Percentiles rank a stretch among this genome's conserved stretches.
Conservation (phyloP, 2,329 filamentous ascomycete genomes). For the Sporothrix pseudoabietina region DNA sequence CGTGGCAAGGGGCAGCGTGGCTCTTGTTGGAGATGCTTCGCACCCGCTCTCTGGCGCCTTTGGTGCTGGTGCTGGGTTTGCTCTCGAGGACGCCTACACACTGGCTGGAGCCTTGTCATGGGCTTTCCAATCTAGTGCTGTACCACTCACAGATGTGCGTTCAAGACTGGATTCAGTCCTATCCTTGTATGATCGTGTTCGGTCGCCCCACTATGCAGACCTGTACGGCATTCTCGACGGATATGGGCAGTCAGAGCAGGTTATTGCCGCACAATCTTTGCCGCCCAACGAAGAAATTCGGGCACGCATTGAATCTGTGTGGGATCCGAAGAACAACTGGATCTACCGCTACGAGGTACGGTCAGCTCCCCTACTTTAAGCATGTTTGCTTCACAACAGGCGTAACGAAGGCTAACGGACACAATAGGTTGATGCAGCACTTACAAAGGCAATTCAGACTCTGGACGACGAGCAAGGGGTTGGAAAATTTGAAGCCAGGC, state of each 20-base stretch:
- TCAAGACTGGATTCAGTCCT: not conserved
- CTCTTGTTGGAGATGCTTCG: constrained; percentile 57
- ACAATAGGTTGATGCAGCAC: not conserved
- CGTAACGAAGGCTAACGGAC: not conserved
- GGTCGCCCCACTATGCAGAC: constrained; percentile 26
- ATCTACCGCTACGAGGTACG: constrained; percentile 30
- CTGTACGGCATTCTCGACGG: constrained; percentile 26
- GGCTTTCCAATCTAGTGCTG: not conserved
- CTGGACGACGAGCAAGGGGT: not conserved
- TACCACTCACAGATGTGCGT: not conserved
- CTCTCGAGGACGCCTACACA: constrained; percentile 25
- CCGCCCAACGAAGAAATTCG: constrained; percentile 22
- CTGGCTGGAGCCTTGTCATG: constrained; percentile 22
- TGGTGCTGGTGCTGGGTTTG: constrained; percentile 28
- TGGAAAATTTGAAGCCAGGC: not conserved
- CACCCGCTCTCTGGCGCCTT: constrained; percentile 45
- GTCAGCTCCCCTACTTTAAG: not conserved
- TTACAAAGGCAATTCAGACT: not conserved
- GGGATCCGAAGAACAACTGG: constrained; percentile 20
- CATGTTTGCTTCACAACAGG: not conserved
- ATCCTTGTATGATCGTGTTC: constrained; percentile 21
- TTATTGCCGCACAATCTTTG: not conserved
- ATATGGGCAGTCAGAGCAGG: constrained; percentile 7
- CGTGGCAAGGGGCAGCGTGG: constrained; percentile 43
- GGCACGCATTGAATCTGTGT: constrained; percentile 14